Conservation (phyloP, 2,329 filamentous ascomycete genomes). For the Cercospora sp. region DNA sequence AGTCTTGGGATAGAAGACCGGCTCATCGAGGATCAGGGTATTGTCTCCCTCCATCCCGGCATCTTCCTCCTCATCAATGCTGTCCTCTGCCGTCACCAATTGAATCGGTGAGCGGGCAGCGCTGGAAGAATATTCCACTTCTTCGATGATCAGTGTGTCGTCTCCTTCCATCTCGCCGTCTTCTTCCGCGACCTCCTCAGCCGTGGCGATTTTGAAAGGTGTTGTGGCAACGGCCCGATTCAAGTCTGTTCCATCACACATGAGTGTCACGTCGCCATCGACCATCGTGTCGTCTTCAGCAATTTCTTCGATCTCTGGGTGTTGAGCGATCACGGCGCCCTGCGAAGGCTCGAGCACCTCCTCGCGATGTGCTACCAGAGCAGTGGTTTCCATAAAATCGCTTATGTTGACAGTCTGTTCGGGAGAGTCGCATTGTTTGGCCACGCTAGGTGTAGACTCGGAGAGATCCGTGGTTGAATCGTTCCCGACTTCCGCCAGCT, state of each 20-base stretch:
- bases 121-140: background rate
- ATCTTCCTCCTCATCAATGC: slow-evolving; percentile 12
- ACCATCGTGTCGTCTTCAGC: slow-evolving; percentile 1
- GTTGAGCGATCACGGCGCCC: no score
- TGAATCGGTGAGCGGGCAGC: slow-evolving; percentile 14
- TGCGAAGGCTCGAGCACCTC: background rate
- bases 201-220: slow-evolving; percentile 16
- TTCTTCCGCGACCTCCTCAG: slow-evolving; percentile 15
- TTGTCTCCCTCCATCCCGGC: slow-evolving; percentile 13
- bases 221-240: background rate
- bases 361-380: background rate
- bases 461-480: background rate
- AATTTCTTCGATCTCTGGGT: slow-evolving; percentile 11
- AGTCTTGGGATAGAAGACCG: background rate
- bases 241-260: slow-evolving; percentile 1
- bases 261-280: slow-evolving; percentile 36
- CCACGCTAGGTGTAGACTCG: background rate
- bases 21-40: slow-evolving; percentile 12
- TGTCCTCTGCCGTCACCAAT: slow-evolving; percentile 15
- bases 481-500: background rate
- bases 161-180: slow-evolving; percentile 8
- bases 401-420: slow-evolving; percentile 34
- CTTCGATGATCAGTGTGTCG: slow-evolving; percentile 10
- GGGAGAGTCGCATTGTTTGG: background rate
- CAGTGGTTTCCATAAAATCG: slow-evolving; percentile 34